Conservation (phyloP, 2,329 filamentous ascomycete genomes). For the Cladosporium phlei region DNA sequence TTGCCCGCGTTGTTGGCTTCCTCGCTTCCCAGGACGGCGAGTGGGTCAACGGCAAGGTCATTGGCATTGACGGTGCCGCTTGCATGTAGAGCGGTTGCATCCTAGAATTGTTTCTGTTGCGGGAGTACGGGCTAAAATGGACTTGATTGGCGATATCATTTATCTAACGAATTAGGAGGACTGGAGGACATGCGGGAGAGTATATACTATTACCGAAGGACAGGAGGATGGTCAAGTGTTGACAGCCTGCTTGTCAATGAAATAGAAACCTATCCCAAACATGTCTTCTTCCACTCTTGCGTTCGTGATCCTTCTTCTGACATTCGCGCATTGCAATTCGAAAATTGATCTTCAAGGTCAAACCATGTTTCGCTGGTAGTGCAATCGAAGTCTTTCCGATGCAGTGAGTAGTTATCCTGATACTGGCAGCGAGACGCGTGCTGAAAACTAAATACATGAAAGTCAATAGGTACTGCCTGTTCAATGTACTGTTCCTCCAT, state of each 20-base stretch:
- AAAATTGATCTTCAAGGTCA: no score
- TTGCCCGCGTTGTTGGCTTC: slow-evolving; percentile 61
- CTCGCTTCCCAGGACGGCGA: slow-evolving; percentile 55
- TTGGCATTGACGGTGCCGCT: slow-evolving; percentile 42
- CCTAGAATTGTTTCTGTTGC: slow-evolving; percentile 8
- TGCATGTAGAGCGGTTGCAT: slow-evolving; percentile 32
- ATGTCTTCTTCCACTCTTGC: not conserved
- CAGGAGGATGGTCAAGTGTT: slow-evolving; percentile 9
- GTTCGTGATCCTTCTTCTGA: no score
- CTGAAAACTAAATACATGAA: no score
- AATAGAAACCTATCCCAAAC: slow-evolving; percentile 1
- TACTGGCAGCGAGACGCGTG: no score
- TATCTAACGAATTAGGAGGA: not conserved
- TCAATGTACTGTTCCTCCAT: no score
- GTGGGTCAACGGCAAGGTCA: slow-evolving; percentile 52
- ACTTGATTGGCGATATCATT: not conserved
- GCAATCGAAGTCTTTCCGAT: no score
- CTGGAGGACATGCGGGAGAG: no score
- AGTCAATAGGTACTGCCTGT: no score
- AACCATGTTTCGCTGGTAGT: no score
- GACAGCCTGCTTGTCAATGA: slow-evolving; percentile 6
- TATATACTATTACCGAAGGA: slow-evolving; percentile 7
- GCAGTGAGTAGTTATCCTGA: no score
- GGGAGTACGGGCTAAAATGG: slow-evolving; percentile 7
- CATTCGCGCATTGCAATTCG: no score